Base-by-base conservation (phyloP, 495 filamentous ascomycete species). In the Sporormia fimetaria region DNA sequence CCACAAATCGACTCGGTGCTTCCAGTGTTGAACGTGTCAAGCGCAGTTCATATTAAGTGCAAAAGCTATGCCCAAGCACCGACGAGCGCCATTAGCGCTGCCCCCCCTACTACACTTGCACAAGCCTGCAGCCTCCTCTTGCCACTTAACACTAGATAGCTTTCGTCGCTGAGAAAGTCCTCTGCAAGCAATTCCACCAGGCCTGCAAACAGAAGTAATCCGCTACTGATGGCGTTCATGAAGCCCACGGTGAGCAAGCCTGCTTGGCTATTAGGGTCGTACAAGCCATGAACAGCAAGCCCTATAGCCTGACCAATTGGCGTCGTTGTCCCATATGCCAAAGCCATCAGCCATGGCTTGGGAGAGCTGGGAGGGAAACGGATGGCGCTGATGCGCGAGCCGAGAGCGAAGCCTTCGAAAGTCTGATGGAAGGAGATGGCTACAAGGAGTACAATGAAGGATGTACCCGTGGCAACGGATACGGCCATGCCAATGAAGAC, bases 291-390 rank as follows among this genome's bases (percentile, higher is more conserved):
- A 12, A 93, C 69, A 15, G 76, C 63, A 6, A 96, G 64, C 0
- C 88, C 88, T 34, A 94, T 80, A 2, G 85, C 85, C 57, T 96
- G 88, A 9, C 88, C 88, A 25, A 93, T 63, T 1, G 88, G 88
- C 1, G 88, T 94, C 3, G 88, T 96, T 28, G 78, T 75, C 17
- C 88, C 88, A 53, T 92, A 96, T 2, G 88, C 85, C 6, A 90
- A 65, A 3, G 80, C 82, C 88, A 96, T 96, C n/a, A 94, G 68
- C 87, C 87, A 94, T 8, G 88, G 88, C 34, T 72, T 66, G 57
- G 70, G 49, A 4, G 71, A 60, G 55, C 62, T 33, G 47, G 67
- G 59, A 0, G 66, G 48, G 45, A 75, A 74, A 40, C 66, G 63
- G 2, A 74, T 69, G 67, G 15, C 57, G 27, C 59, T 54, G 26